Evolutionary conservation across 257 asterid genomes (phyloP), one percentile per base, ranked within the genome.

Genomic region (Solanum bukasovii): DNA sequence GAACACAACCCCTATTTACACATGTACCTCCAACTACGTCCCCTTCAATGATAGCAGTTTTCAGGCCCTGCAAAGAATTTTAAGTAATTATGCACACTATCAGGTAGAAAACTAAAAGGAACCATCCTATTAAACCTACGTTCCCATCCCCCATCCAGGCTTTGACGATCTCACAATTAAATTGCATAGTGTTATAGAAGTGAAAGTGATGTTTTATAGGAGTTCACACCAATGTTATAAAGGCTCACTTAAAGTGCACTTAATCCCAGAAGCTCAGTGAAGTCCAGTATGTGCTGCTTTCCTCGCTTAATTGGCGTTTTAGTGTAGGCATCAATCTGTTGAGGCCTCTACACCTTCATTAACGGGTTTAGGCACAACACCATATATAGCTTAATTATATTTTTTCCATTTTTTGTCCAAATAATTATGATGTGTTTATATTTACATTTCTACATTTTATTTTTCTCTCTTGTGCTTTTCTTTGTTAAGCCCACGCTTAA

Each of bases 1-100:
- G 98, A 85, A 95, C 98, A 70, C 98, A 94, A 37, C 98, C 98
- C 92, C 99, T 92, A 84, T 95, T 96, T 74, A 96, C 98, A 88
- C 99, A 95, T 31, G 99, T 96, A 84, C 99, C 99, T 68, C 99
- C 99, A 37, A 96, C 92, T 72, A 95, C 93, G 85, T 95, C 99
- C 68, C 98, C 99, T 91, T 96, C 99, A 84, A 96, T 87, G 63
- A 96, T 95, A 56, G 99, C 98, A 52, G 99, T 96, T 93, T 94
- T 96, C 89, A 96, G 89, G 81, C 99, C 99, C 99, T 96, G 93
- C 84, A 89, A 59, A 44, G 37, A 46, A n/a, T 56, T 67, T 14
- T 44, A 79, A 46, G 52, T 18, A 37, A 89, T 38, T 34, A 67
- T 38, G 46, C 21, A 65, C 42, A 49, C 27, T 49, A 29, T 49